Evolutionary conservation across 129 eudicot species (phyloP).

Genomic region (Saposhnikovia divaricata): DNA sequence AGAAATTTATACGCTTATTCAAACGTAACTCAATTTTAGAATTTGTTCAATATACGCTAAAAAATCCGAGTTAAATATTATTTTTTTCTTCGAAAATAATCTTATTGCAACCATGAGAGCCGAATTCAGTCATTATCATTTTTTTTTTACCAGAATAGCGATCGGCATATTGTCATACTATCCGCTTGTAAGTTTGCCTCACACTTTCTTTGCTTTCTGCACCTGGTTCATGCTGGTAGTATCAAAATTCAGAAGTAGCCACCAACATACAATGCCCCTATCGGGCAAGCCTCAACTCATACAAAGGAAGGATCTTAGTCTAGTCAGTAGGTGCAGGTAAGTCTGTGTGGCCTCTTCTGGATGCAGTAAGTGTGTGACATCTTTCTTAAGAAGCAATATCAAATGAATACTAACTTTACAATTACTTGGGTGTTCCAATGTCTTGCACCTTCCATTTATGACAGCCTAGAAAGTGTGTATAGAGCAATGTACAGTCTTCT

Average conservation of each 20-base stretch:
- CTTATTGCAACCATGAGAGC: no score
- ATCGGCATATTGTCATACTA: no score
- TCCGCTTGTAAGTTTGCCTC: background rate
- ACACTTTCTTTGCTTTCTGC: background rate
- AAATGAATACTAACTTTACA: background rate
- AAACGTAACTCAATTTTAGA: no score
- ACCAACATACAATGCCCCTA: constrained; percentile 59
- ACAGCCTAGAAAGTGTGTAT: constrained; percentile 40
- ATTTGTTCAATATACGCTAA: no score
- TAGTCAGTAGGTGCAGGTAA: constrained; percentile 68
- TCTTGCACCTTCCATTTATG: constrained; percentile 68
- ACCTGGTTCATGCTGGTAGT: constrained; percentile 40
- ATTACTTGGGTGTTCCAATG: constrained; percentile 65
- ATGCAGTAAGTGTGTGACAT: constrained; percentile 25
- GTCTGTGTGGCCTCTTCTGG: constrained; percentile 34
- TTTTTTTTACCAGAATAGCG: no score
- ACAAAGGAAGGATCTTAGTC: constrained; percentile 45
- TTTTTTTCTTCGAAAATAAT: no score
- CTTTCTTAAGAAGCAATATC: background rate
- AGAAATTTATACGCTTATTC: no score
- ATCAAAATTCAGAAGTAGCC: constrained; percentile 34
- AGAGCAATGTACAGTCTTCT: constrained; percentile 69
- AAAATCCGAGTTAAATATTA: no score
- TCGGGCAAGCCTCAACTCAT: constrained; percentile 59
- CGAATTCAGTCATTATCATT: no score